phyloP scores from a whole-genome alignment of 1,284 basidiomycete species.

The Blastosporella zonata region DNA sequence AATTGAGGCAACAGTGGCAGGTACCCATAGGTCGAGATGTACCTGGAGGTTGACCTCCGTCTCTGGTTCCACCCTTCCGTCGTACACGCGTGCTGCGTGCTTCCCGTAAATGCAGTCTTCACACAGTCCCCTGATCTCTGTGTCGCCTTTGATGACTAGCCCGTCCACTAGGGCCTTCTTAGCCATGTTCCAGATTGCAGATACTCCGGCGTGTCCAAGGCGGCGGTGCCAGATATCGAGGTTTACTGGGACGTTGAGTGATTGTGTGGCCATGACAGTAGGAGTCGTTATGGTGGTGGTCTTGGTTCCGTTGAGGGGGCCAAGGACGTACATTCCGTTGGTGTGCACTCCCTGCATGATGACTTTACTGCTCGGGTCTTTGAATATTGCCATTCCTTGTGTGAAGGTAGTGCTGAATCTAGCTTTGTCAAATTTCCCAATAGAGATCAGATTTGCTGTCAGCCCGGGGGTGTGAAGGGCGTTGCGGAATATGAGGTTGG shows the following conservation, averaged over 20 bases:
- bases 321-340: neutral
- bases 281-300: neutral
- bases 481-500: neutral
- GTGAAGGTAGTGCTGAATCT: neutral
- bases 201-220: neutral
- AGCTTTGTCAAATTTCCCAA: neutral
- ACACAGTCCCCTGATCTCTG: constrained; percentile 12
- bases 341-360: neutral
- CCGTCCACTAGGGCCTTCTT: constrained; percentile 9
- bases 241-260: neutral
- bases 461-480: constrained; percentile 4
- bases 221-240: constrained; percentile 2
- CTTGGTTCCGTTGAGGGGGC: neutral
- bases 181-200: neutral
- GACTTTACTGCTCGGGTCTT: neutral
- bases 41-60: constrained; percentile 12
- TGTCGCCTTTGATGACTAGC: neutral
- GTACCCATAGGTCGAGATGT: constrained; percentile 20
- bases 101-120: constrained; percentile 24
- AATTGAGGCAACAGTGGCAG: neutral
- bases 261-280: neutral
- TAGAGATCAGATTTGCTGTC: constrained; percentile 5
- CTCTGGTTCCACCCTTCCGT: constrained; percentile 14
- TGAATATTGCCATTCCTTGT: neutral
- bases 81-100: constrained; percentile 17